Conservation (phyloP, 164 flowering plant species). For the Kalanchoe fedtschenkoi region DNA sequence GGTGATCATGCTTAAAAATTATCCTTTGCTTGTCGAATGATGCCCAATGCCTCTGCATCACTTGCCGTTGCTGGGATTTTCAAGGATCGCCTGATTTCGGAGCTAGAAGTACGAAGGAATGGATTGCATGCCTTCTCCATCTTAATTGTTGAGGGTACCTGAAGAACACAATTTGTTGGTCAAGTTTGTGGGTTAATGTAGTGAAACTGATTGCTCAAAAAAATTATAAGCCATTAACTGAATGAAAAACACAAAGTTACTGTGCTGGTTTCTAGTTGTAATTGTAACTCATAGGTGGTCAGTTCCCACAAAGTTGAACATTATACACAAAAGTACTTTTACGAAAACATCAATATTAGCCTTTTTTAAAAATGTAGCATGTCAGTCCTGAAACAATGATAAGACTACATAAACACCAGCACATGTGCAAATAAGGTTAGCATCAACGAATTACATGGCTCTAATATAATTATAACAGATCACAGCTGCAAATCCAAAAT, state of each 20-base stretch:
- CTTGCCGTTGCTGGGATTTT: slow-evolving; percentile 43
- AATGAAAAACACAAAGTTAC: no score
- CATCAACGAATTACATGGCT: background rate
- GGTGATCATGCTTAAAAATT: slow-evolving; percentile 22
- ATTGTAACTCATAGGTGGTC: background rate
- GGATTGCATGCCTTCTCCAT: slow-evolving; percentile 85
- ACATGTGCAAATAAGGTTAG: background rate
- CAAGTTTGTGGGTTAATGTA: background rate
- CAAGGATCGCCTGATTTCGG: slow-evolving; percentile 55
- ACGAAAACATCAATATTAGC: no score
- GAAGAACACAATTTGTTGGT: slow-evolving; percentile 3
- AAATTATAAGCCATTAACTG: no score
- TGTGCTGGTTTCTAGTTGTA: background rate
- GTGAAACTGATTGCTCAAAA: background rate
- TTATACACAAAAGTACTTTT: background rate
- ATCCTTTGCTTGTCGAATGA: slow-evolving; percentile 77
- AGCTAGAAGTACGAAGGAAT: slow-evolving; percentile 68
- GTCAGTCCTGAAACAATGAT: background rate
- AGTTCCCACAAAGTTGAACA: background rate
- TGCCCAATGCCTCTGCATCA: slow-evolving; percentile 65
- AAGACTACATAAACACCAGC: background rate
- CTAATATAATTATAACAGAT: background rate
- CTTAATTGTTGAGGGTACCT: slow-evolving; percentile 78
- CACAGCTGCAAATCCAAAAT: background rate
- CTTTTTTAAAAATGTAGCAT: background rate